Evolutionary conservation across 768 basidiomycete genomes (phyloP), one percentile per base, ranked within the genome.

Genomic region (Russula foetens): DNA sequence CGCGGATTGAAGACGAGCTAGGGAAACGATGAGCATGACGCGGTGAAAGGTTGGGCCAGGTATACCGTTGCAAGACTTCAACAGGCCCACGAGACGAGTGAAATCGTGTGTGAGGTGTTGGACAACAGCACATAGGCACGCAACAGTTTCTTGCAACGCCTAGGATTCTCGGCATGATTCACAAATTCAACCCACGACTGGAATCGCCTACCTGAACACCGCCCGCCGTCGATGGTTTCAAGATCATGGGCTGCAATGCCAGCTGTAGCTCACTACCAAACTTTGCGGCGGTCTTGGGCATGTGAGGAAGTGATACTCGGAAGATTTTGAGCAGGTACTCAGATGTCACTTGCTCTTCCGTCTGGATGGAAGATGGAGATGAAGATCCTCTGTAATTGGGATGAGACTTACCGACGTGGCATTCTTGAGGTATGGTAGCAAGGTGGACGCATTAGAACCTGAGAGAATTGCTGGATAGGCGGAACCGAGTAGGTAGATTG

Each of bases 311-410:
- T 2, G 86, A 86, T 19, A 81, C 81, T 31, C 90, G 81, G 75
- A 97, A 98, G 44, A 96, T 90, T 64, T 88, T 88, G 43, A 98
- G 79, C 4, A 99, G 73, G 69, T 90, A 90, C 69, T 98, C 95
- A 1, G 86, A 85, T 5, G 88, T 88, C 0, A 80, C 76, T 64
- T 92, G 82, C 63, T 98, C 95, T 57, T 98, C 95, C 4, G 78
- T 49, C 92, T 96, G 67, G 8, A 45, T 15, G 53, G 66, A 19
- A 26, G n/a, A 24, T 41, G 38, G 23, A 53, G 41, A 29, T 33
- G 45, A 17, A 47, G 8, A n/a, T 7, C 19, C 23, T 44, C 49
- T 8, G 54, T 33, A 6, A 55, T 2, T 17, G 38, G 26, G 29
- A n/a, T 48, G 35, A 1, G 52, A 72, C 83, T 67, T 70, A 95